Evolutionary conservation across 2,329 filamentous ascomycete genomes (phyloP).

Genomic region (Phialophora tarda): DNA sequence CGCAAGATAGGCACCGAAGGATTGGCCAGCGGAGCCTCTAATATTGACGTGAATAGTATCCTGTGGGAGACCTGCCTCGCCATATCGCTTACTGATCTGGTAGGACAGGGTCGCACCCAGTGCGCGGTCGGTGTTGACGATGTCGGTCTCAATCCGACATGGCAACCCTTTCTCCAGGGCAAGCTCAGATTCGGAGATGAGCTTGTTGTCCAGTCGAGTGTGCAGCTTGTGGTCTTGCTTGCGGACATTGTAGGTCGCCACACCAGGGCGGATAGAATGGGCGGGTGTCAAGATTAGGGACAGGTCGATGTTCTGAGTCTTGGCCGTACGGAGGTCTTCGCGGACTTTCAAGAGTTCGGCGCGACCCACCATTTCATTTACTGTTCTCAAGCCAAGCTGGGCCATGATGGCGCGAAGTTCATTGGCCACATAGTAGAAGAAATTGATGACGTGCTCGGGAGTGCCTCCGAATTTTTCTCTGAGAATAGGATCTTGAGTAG

Average conservation of each 20-base stretch:
- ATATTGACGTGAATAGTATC: constrained; percentile 97
- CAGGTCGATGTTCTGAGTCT: constrained; percentile 91
- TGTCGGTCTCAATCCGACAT: constrained; percentile 90
- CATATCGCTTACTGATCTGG: constrained; percentile 91
- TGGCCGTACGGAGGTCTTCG: constrained; percentile 83
- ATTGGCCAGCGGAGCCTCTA: constrained; percentile 94
- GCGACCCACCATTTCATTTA: constrained; percentile 97
- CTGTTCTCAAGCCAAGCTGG: constrained; percentile 87
- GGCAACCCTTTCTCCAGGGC: constrained; percentile 93
- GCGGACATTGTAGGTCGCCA: constrained; percentile 95
- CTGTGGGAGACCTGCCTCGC: constrained; percentile 83
- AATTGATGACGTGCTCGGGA: constrained; percentile 97
- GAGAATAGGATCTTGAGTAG: constrained; percentile 92
- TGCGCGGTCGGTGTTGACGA: constrained; percentile 94
- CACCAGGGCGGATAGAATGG: constrained; percentile 91
- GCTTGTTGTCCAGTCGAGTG: constrained; percentile 92
- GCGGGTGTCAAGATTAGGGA: constrained; percentile 92
- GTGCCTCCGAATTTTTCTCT: constrained; percentile 92
- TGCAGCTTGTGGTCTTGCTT: constrained; percentile 97
- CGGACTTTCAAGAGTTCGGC: constrained; percentile 85
- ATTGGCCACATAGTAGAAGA: constrained; percentile 97
- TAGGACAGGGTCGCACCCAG: constrained; percentile 94
- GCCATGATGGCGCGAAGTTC: constrained; percentile 97
- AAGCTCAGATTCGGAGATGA: constrained; percentile 92
- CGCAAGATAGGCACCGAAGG: constrained; percentile 91